Base-by-base conservation (phyloP, 768 basidiomycete genomes). In the Trametes gibbosa region DNA sequence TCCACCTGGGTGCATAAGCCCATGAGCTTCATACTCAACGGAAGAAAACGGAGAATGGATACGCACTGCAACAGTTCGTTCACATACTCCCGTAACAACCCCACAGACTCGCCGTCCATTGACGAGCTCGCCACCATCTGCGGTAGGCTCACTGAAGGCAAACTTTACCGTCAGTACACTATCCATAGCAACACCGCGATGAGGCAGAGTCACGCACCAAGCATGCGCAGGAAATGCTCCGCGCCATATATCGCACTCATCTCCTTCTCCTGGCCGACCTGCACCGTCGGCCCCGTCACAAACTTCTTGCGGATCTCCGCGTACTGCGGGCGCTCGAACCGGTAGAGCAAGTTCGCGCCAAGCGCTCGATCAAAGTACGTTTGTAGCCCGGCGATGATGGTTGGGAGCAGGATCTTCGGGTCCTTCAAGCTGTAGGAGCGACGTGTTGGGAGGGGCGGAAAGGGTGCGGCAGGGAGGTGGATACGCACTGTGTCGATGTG, bases 261-360 rank as follows among this genome's bases (percentile, higher is more conserved):
- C 66, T 92, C 87, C 71, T 85, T 89, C 69, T 92, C 91, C 61
- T 85, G 77, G 5, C 78, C 81, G 12, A 87, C 77, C 50, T 81
- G 74, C 25, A 91, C 89, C 50, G 85, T 81, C 48, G 79, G 85
- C 1, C 88, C 90, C 7, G 90, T 92, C 61, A 86, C 83, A 63
- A 86, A 91, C 61, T 74, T 73, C 66, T 87, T 85, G 43, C 90
- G 82, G 23, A 92, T 81, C 48, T 88, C 85, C 5, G 88, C 86
- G 62, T 96, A 98, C 71, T 98, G 95, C 6, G 85, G 84, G n/a
- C 96, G 84, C 72, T 99, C 96, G 64, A 96, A 95, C 19, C 94
- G 87, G 69, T 98, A 99, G 3, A 98, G 80, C 25, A 99, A 81
- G 72, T 92, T 95, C 56, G 89, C 84, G 5, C 96, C 90, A 1